Evolutionary conservation across 163 green algal species (phyloP).

Genomic region (Prototheca wickerhamii): DNA sequence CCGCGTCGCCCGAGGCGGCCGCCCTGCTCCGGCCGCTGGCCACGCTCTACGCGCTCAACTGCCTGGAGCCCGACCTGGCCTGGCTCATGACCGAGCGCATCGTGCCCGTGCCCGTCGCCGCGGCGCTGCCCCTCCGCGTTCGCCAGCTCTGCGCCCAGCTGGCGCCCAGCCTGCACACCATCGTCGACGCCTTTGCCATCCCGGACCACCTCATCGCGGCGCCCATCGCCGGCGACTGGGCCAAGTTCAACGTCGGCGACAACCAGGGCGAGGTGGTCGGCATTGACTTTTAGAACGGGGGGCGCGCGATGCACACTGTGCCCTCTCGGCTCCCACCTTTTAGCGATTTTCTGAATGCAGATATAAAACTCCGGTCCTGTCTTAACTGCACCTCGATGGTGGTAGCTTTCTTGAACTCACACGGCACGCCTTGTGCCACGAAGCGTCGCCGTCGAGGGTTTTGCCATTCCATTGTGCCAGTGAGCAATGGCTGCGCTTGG

Average conservation of each 20-base stretch:
- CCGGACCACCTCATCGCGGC: slow-evolving; percentile 80
- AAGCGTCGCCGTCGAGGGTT: too few relatives aligned
- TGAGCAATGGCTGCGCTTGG: too few relatives aligned
- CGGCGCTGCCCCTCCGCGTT: slow-evolving; percentile 77
- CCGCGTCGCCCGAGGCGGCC: slow-evolving; percentile 61
- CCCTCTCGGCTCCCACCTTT: too few relatives aligned
- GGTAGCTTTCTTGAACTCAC: too few relatives aligned
- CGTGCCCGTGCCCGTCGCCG: slow-evolving; percentile 80
- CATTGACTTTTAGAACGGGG: background rate
- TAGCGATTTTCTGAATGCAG: too few relatives aligned
- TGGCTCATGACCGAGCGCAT: slow-evolving; percentile 82
- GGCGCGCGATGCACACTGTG: too few relatives aligned
- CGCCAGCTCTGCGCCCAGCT: slow-evolving; percentile 63
- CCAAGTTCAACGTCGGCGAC: slow-evolving; percentile 7
- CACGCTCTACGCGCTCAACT: slow-evolving; percentile 66
- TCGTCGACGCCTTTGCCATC: slow-evolving; percentile 78
- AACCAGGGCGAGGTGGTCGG: background rate
- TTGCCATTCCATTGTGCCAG: too few relatives aligned
- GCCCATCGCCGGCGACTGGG: slow-evolving; percentile 65
- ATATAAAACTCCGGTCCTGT: too few relatives aligned
- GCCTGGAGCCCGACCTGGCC: slow-evolving; percentile 58
- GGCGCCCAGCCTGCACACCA: slow-evolving; percentile 44
- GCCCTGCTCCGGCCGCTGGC: slow-evolving; percentile 45
- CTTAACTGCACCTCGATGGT: too few relatives aligned
- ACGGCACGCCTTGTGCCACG: too few relatives aligned